Percentiles rank a stretch among this genome's conserved stretches.
Evolutionary conservation across 345 rosid genomes (phyloP).

Genomic region (Populus ilicifolia): DNA sequence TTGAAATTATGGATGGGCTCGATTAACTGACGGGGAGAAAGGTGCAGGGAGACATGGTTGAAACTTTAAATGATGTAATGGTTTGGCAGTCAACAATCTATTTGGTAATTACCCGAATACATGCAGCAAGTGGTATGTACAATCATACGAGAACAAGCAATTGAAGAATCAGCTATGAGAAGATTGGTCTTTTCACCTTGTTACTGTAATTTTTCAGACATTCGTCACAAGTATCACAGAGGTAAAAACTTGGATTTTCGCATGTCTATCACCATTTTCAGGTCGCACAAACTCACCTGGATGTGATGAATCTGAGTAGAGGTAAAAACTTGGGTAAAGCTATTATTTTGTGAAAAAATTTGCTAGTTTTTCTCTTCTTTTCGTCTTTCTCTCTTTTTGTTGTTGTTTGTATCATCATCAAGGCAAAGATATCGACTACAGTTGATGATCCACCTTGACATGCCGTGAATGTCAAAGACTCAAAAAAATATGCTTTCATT

Average conservation of each 20-base stretch:
- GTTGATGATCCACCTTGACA: not conserved
- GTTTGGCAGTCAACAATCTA: not conserved
- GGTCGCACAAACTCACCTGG: not conserved
- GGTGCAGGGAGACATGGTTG: not conserved
- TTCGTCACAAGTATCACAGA: not conserved
- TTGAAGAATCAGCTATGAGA: not conserved
- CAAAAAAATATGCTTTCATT: not conserved
- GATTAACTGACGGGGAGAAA: conserved; percentile 1
- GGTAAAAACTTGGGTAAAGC: not conserved
- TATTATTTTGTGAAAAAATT: not conserved
- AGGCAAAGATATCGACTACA: not conserved
- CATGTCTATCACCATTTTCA: not conserved
- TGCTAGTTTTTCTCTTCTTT: not conserved
- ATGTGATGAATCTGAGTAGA: not conserved
- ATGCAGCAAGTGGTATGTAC: not conserved
- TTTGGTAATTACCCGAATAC: not conserved
- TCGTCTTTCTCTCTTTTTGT: too few species aligned
- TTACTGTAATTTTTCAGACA: not conserved
- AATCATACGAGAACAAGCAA: not conserved
- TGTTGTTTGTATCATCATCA: not conserved
- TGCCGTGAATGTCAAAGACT: not conserved
- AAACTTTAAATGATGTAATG: not conserved
- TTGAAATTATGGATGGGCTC: conserved; percentile 95
- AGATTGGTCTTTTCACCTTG: not conserved
- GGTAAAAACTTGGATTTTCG: not conserved